Base-by-base conservation (phyloP, 805 yeast genomes). In the Wickerhamiella kazuoi region DNA sequence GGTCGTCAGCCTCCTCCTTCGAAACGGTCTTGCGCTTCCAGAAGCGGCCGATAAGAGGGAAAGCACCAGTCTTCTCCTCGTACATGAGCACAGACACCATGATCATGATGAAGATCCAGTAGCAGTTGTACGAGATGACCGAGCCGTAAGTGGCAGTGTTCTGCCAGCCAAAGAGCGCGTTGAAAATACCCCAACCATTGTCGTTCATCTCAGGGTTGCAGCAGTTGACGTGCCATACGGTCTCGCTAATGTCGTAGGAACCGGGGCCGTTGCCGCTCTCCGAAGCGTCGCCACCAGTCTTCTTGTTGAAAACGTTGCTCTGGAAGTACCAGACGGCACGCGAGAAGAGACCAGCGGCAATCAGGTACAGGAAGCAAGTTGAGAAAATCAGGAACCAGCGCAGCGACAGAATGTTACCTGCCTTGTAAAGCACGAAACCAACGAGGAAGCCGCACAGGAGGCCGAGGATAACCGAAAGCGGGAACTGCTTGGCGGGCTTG, bases 221-320 rank as follows among this genome's bases (percentile, higher is more conserved):
- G 65, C 96, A 87, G 69, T 87, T 84, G 45, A 87, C 93, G 63
- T 87, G 98, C 86, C 94, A 87, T 21, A 87, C 95, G 13, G 79
- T 62, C 53, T 69, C 70, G 37, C 66, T 52, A 52, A 87, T 72
- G 60, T 87, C 76, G 62, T 87, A 87, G 20, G 96, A 78, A 56
- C 98, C 98, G 33, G 94, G 87, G 50, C 98, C 98, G 40, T 76
- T 68, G 52, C 97, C 97, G 50, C 68, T 64, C 61, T 87, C 97
- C 30, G 94, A 71, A 20, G 93, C 94, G 64, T 87, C 96, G 64
- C 95, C 94, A 57, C 97, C 97, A 28, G 93, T 74, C 39, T 65
- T 54, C 44, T 64, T 49, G 59, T 71, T 68, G 67, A 69, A 87
- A 19, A 53, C 56, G 60, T 83, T 67, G 54, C 64, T 68, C 63